Conservation (phyloP, 2,329 filamentous ascomycete genomes). For the Aspergillus sp. region DNA sequence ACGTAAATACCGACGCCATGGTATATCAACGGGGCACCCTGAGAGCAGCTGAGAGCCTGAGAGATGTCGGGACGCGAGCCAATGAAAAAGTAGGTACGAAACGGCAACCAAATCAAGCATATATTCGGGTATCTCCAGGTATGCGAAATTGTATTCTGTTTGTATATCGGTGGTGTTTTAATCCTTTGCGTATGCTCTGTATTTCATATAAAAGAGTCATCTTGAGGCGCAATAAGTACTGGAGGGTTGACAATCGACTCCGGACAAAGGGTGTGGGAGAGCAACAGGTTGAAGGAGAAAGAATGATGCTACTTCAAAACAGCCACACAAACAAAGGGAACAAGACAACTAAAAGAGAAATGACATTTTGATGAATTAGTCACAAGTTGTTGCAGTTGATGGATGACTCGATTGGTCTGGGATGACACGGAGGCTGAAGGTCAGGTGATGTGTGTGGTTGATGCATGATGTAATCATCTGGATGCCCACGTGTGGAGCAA, state of each 20-base stretch:
- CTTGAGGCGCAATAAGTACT: constrained; percentile 11
- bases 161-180: constrained; percentile 8
- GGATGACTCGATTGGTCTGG: background rate
- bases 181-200: constrained; percentile 9
- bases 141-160: constrained; percentile 6
- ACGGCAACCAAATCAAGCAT: constrained; percentile 3
- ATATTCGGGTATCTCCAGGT: constrained; percentile 3
- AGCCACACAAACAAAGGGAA: background rate
- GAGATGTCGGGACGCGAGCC: no score
- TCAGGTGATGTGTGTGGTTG: background rate
- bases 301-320: background rate
- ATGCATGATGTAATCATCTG: background rate
- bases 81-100: background rate
- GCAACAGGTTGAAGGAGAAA: background rate
- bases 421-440: background rate
- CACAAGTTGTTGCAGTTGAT: constrained; percentile 1
- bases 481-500: background rate
- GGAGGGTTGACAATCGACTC: background rate
- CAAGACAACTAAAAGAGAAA: constrained; percentile 3
- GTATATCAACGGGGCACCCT: background rate
- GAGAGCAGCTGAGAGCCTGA: no score
- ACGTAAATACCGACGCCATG: constrained; percentile 97
- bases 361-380: constrained; percentile 14
- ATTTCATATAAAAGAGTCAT: constrained; percentile 20
- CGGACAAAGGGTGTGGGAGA: background rate